Evolutionary conservation across 2,329 filamentous ascomycete species (phyloP).

Genomic region (Emergomyces africanus): DNA sequence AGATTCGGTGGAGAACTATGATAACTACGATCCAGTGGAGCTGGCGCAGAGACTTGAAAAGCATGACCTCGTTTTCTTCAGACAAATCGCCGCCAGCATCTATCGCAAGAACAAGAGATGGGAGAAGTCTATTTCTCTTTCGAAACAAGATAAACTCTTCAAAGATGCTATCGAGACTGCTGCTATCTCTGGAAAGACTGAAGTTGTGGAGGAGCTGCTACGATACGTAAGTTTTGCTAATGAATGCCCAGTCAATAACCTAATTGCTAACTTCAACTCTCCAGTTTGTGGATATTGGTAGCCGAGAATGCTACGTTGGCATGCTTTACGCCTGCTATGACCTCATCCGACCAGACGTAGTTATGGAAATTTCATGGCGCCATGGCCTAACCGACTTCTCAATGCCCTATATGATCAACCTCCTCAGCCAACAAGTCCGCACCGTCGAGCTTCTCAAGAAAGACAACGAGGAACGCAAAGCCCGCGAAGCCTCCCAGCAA

Average conservation of each 20-base stretch:
- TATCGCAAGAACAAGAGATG: slow-evolving; percentile 99
- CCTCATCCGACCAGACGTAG: slow-evolving; percentile 79
- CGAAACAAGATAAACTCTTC: slow-evolving; percentile 98
- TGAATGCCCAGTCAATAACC: too few species aligned
- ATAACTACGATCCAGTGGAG: slow-evolving; percentile 95
- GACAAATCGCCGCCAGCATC: slow-evolving; percentile 94
- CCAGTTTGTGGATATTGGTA: slow-evolving; percentile 97
- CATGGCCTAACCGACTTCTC: slow-evolving; percentile 90
- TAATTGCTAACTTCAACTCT: slow-evolving; percentile 21
- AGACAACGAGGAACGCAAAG: slow-evolving; percentile 90
- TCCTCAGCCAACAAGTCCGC: slow-evolving; percentile 78
- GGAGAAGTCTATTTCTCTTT: slow-evolving; percentile 96
- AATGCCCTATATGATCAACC: slow-evolving; percentile 99
- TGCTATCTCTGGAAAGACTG: slow-evolving; percentile 76
- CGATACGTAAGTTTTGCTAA: slow-evolving; percentile 70
- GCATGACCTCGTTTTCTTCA: slow-evolving; percentile 97
- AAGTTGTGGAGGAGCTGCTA: slow-evolving; percentile 89
- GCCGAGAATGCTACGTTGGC: slow-evolving; percentile 98
- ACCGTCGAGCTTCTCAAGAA: slow-evolving; percentile 76
- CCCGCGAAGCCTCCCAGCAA: slow-evolving; percentile 56
- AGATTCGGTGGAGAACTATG: slow-evolving; percentile 96
- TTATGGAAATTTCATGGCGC: slow-evolving; percentile 96
- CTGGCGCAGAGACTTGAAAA: slow-evolving; percentile 88
- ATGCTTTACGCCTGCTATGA: slow-evolving; percentile 99
- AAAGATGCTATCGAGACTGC: slow-evolving; percentile 98